These are phyloP conservation scores for Penicillium sp. DNA, from an alignment of 2,329 filamentous ascomycete genomes.

Conservation along the genomic window DNA sequence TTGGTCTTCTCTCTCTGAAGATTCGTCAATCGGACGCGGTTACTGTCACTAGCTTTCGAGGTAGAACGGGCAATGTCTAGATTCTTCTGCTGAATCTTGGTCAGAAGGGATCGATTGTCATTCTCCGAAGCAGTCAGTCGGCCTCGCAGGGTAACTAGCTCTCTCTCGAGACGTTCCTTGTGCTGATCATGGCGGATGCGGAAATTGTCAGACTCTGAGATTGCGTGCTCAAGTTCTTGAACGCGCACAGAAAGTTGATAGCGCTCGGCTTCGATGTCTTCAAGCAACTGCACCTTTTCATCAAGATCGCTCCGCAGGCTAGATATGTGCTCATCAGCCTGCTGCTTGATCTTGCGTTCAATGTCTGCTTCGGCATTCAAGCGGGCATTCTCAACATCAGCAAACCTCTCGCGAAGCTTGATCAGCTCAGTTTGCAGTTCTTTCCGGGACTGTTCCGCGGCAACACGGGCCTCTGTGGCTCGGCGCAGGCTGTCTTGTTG, in stretches of 20 bases:
- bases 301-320: slow-evolving; percentile 78
- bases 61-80: slow-evolving; percentile 90
- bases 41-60: slow-evolving; percentile 79
- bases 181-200: slow-evolving; percentile 87
- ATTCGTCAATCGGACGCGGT: slow-evolving; percentile 70
- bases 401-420: slow-evolving; percentile 75
- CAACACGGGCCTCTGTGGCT: slow-evolving; percentile 74
- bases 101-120: slow-evolving; percentile 89
- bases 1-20: slow-evolving; percentile 81
- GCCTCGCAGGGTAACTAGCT: slow-evolving; percentile 86
- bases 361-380: slow-evolving; percentile 76
- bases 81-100: slow-evolving; percentile 96
- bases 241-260: slow-evolving; percentile 73
- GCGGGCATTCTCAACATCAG: slow-evolving; percentile 80
- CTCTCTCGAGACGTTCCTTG: slow-evolving; percentile 87
- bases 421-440: slow-evolving; percentile 85
- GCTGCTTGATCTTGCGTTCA: slow-evolving; percentile 72
- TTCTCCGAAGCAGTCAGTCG: slow-evolving; percentile 90
- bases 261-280: slow-evolving; percentile 77
- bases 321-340: slow-evolving; percentile 76
- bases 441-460: slow-evolving; percentile 82
- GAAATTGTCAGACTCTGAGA: slow-evolving; percentile 85
- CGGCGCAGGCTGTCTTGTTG: slow-evolving; percentile 89
- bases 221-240: slow-evolving; percentile 80
- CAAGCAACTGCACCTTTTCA: slow-evolving; percentile 70